Percentiles rank a stretch among this genome's conserved stretches.
Conservation (phyloP, 352 stramenopile species). For the Phytophthora kernoviae region DNA sequence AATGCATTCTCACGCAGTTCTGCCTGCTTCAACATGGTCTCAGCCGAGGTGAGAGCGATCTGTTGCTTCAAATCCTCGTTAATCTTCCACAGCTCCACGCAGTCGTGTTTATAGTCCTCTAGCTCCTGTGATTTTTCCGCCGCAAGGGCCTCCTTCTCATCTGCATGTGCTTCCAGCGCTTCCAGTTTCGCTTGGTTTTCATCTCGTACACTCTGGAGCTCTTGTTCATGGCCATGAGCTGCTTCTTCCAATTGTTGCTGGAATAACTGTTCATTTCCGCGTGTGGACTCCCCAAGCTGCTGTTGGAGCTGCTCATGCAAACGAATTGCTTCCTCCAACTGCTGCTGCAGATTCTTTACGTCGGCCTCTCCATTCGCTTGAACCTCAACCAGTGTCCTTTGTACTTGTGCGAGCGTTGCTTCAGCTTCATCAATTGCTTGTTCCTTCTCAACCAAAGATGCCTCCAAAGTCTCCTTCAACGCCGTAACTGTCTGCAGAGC, state of each 20-base stretch:
- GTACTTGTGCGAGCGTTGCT: slow-evolving; percentile 13
- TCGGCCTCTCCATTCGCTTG: slow-evolving; percentile 27
- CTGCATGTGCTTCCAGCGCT: slow-evolving; percentile 21
- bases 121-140: slow-evolving; percentile 55
- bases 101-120: slow-evolving; percentile 84
- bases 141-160: slow-evolving; percentile 31
- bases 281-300: slow-evolving; percentile 15
- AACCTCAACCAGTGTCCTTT: slow-evolving; percentile 32
- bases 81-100: slow-evolving; percentile 74
- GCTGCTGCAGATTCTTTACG: slow-evolving; percentile 17
- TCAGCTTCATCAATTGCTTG: slow-evolving; percentile 30
- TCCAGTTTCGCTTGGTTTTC: slow-evolving; percentile 24
- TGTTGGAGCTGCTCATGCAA: slow-evolving; percentile 17
- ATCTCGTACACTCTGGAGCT: slow-evolving; percentile 21
- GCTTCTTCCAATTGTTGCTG: slow-evolving; percentile 1
- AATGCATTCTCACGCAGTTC: slow-evolving; percentile 63
- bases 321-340: slow-evolving; percentile 18
- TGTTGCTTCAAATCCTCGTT: slow-evolving; percentile 86
- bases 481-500: slow-evolving; percentile 18
- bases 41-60: slow-evolving; percentile 54
- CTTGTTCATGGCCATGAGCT: slow-evolving; percentile 22
- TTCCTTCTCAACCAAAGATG: slow-evolving; percentile 39
- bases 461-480: slow-evolving; percentile 29
- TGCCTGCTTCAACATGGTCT: slow-evolving; percentile 63
- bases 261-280: slow-evolving; percentile 25